phyloP scores from a whole-genome alignment of 371 early-diverging fungal species.

The Basidiobolus heterosporus region DNA sequence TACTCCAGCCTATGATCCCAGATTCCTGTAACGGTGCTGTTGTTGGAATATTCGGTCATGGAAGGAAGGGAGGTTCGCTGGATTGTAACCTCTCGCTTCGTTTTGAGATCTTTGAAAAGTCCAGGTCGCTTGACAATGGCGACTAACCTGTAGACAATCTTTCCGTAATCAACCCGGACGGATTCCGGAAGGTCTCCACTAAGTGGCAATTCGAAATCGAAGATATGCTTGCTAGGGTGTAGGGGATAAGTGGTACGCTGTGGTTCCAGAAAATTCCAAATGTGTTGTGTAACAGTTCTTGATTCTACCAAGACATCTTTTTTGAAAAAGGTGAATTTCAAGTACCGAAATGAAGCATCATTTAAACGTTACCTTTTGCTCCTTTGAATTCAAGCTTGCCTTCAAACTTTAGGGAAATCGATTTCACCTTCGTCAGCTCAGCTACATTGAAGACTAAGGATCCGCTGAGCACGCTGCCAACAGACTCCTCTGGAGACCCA shows the following conservation, averaged over 20 bases:
- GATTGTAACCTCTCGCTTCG: conserved; percentile 1
- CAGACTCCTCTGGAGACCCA: conserved; percentile 6
- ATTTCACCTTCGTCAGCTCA: conserved; percentile 3
- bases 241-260: conserved; percentile 1
- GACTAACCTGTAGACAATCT: conserved; percentile 2
- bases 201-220: conserved; percentile 3
- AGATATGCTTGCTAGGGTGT: conserved; percentile 2
- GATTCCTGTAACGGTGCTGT: too few relatives aligned
- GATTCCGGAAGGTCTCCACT: conserved; percentile 4
- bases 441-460: conserved; percentile 4
- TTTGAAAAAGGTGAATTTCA: not conserved
- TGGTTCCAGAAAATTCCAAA: conserved; percentile 4
- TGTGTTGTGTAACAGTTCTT: conserved; percentile 1
- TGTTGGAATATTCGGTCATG: too few relatives aligned
- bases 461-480: conserved; percentile 6
- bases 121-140: conserved; percentile 4
- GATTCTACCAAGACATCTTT: not conserved
- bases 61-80: not conserved
- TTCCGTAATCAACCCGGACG: not conserved
- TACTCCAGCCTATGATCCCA: too few relatives aligned
- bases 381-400: conserved; percentile 2
- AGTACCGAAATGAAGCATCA: not conserved
- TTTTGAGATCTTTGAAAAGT: conserved; percentile 3
- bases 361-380: conserved; percentile 3
- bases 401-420: conserved; percentile 3